A percentile compares a stretch with the other conserved stretches of the same genome.
Evolutionary conservation across 2,329 filamentous ascomycete genomes (phyloP).

Genomic region (Didymella lethalis): DNA sequence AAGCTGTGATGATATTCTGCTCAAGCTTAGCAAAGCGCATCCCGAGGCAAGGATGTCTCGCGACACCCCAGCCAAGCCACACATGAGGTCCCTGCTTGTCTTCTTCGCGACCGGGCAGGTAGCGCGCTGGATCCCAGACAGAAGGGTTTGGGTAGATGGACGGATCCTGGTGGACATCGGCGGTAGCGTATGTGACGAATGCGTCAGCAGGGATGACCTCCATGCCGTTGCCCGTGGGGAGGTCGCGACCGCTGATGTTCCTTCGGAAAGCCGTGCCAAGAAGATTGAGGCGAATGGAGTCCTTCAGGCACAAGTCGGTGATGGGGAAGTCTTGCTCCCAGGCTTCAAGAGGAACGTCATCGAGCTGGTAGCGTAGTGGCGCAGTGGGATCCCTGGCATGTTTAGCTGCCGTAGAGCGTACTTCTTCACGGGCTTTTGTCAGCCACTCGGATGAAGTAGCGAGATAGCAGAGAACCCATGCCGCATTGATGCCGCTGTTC

Average conservation of each 20-base stretch:
- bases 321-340: constrained; percentile 65
- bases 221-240: constrained; percentile 55
- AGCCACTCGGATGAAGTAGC: constrained; percentile 55
- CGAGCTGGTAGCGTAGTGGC: constrained; percentile 51
- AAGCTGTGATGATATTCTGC: constrained; percentile 59
- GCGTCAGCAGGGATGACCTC: constrained; percentile 61
- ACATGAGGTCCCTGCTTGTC: constrained; percentile 53
- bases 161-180: constrained; percentile 60
- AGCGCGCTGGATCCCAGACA: constrained; percentile 61
- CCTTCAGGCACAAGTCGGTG: constrained; percentile 61
- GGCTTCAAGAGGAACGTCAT: constrained; percentile 58
- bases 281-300: constrained; percentile 62
- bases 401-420: constrained; percentile 56
- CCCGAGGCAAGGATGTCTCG: constrained; percentile 55
- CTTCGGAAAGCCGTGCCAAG: constrained; percentile 61
- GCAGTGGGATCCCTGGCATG: constrained; percentile 51
- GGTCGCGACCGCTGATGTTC: constrained; percentile 57
- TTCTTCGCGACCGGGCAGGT: constrained; percentile 57
- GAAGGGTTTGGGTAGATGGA: constrained; percentile 59
- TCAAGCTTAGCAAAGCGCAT: constrained; percentile 63
- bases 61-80: constrained; percentile 51
- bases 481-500: constrained; percentile 65
- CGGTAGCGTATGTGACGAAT: constrained; percentile 57
- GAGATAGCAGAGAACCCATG: constrained; percentile 55
- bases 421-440: constrained; percentile 55